Evolutionary conservation across 116 monocot genomes (phyloP).

Genomic region (Dioscorea cayenensis): DNA sequence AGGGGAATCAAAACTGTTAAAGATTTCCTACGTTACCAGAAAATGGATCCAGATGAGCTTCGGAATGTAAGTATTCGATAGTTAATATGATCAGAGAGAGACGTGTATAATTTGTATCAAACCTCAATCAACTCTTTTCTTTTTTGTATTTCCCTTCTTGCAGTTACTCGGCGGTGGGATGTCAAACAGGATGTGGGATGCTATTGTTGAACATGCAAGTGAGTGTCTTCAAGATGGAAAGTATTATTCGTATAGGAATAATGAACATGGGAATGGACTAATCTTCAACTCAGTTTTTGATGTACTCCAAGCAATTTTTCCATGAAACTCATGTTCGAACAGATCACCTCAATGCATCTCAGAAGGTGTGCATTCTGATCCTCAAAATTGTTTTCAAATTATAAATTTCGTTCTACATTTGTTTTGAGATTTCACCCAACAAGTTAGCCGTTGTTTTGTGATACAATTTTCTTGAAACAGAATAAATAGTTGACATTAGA

Average conservation of each 20-base stretch:
- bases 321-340: background rate
- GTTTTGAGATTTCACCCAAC: no score
- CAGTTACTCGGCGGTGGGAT: conserved; percentile 61
- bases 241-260: conserved; percentile 46
- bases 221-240: conserved; percentile 58
- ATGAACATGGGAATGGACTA: conserved; percentile 20
- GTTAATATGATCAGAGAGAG: background rate
- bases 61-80: conserved; percentile 35
- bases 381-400: background rate
- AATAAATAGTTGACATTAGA: no score
- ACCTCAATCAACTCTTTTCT: background rate
- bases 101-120: background rate
- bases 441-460: no score
- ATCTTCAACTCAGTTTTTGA: conserved; percentile 61
- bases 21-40: conserved; percentile 52
- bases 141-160: conserved; percentile 1
- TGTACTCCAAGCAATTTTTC: conserved; percentile 10
- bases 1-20: conserved; percentile 47
- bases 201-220: conserved; percentile 64
- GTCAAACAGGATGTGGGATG: conserved; percentile 83
- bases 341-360: conserved; percentile 24
- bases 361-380: conserved; percentile 35
- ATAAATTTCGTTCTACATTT: background rate
- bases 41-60: conserved; percentile 41
- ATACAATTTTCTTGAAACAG: no score